These are phyloP conservation scores for Emmonsiellopsis sp. DNA, from an alignment of 2,329 filamentous ascomycete species.

Conservation along the genomic window DNA sequence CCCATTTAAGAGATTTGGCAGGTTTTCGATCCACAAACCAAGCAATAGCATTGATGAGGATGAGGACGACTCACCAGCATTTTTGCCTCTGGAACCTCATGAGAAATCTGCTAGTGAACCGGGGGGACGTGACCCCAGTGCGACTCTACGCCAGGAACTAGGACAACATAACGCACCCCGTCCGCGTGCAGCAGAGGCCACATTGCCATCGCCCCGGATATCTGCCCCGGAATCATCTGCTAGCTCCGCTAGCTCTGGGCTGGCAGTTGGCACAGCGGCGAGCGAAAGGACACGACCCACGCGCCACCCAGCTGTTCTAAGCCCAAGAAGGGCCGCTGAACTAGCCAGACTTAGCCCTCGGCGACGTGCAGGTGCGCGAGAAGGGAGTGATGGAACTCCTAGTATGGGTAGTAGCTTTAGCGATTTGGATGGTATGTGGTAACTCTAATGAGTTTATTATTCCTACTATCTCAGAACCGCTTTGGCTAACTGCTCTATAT, in stretches of 20 bases:
- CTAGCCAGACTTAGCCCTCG: constrained; percentile 41
- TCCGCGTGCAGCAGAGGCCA: constrained; percentile 20
- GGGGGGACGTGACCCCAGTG: constrained; percentile 27
- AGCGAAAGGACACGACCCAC: constrained; percentile 14
- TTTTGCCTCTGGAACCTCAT: constrained; percentile 31
- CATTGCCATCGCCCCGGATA: constrained; percentile 13
- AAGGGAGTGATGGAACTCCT: constrained; percentile 47
- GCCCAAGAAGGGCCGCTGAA: constrained; percentile 42
- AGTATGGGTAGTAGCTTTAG: constrained; percentile 60
- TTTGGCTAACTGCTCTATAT: constrained; percentile 4
- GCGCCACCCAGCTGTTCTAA: constrained; percentile 19
- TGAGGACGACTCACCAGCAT: constrained; percentile 38
- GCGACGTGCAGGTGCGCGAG: constrained; percentile 26
- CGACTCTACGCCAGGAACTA: constrained; percentile 32
- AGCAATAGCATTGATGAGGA: constrained; percentile 24
- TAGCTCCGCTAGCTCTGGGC: constrained; percentile 31
- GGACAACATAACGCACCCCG: constrained; percentile 20
- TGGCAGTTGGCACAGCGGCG: constrained; percentile 16
- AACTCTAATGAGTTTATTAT: too few species aligned
- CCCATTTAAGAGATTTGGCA: constrained; percentile 30
- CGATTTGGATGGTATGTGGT: constrained; percentile 48
- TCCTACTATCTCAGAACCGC: not conserved
- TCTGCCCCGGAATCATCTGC: constrained; percentile 23
- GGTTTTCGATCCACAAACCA: constrained; percentile 24
- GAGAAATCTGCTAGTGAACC: constrained; percentile 14